Conservation (phyloP, 306 rosid genomes). For the Prunus mira region DNA sequence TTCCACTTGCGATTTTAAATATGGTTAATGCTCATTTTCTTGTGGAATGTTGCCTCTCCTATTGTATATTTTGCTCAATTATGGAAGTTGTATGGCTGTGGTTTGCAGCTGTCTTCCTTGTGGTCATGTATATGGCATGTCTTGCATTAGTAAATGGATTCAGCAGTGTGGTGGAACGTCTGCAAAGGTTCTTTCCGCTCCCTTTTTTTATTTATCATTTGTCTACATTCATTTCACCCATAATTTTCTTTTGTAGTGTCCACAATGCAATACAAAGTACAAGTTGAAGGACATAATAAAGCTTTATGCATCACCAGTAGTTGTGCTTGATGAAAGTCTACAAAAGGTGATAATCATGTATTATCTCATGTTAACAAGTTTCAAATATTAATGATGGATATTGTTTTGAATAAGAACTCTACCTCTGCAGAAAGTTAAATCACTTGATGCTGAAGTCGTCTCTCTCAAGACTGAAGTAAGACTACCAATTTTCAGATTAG, state of each 20-base stretch:
- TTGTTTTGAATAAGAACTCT: neutral
- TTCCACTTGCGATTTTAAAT: neutral
- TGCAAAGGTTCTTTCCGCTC: constrained; percentile 8
- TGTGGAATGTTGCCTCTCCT: neutral
- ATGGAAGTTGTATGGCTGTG: neutral
- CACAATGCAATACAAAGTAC: constrained; percentile 15
- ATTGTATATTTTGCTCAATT: neutral
- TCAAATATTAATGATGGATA: neutral
- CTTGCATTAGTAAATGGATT: constrained; percentile 18
- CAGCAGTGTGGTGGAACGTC: neutral
- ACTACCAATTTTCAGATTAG: neutral
- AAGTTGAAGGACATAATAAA: constrained; percentile 1
- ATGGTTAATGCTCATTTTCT: neutral
- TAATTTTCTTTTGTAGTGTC: constrained; percentile 9
- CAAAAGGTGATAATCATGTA: constrained; percentile 7
- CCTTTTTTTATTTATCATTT: neutral
- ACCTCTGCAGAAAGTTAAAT: constrained; percentile 11
- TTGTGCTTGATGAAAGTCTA: constrained; percentile 4
- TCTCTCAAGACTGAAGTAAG: constrained; percentile 19
- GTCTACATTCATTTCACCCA: neutral
- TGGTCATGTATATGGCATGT: constrained; percentile 20
- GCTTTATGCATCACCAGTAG: constrained; percentile 13
- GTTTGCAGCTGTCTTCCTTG: constrained; percentile 22
- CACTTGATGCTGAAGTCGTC: neutral
- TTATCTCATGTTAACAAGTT: neutral